Base-by-base conservation (phyloP, 2,329 filamentous ascomycete species). In the Epichloe amarillans region DNA sequence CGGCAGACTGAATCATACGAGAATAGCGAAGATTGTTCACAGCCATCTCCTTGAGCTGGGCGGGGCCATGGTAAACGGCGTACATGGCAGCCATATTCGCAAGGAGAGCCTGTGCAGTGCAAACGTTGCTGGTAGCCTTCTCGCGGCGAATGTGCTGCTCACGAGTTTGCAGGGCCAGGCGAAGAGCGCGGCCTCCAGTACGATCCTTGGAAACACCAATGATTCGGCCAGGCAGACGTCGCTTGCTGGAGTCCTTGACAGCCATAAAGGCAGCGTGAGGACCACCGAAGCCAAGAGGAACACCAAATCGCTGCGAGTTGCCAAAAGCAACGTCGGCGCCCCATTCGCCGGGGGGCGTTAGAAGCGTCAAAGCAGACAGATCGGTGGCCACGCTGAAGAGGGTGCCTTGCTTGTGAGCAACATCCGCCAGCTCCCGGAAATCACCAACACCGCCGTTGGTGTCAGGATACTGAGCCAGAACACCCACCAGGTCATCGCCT, bases 191-290 rank as follows among this genome's bases (percentile, higher is more conserved):
- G 55, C 86, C 80, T 7, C 91, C 91, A 5, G 89, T 74, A 50
- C 91, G 79, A 64, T 97, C 91, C 68, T 94, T 95, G 47, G 91
- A 95, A 3, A 96, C 77, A 58, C 91, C 91, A 54, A 97, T 85
- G 33, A 96, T 72, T 58, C 91, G 85, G 42, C 90, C 91, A 4
- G 91, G 91, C 56, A 96, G 91, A 71, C 94, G 95, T 53, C 91
- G 80, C 79, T 96, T 96, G 71, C 91, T 82, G 68, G 91, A 88
- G 47, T 96, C 90, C 50, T 81, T 81, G 50, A 90, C 89, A 19
- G 91, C 87, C 65, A 97, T 96, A 77, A 97, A 97, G 17, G 90
- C 91, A 26, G 91, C 91, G 62, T 96, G 91, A n/a, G 91, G 91
- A 19, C 91, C 91, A 61, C 91, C 91, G 60, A 84, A 94, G 47